Percentiles rank a stretch among this genome's conserved stretches.
phyloP scores from a whole-genome alignment of 2,329 filamentous ascomycete species.

The Aspergillus proliferans region DNA sequence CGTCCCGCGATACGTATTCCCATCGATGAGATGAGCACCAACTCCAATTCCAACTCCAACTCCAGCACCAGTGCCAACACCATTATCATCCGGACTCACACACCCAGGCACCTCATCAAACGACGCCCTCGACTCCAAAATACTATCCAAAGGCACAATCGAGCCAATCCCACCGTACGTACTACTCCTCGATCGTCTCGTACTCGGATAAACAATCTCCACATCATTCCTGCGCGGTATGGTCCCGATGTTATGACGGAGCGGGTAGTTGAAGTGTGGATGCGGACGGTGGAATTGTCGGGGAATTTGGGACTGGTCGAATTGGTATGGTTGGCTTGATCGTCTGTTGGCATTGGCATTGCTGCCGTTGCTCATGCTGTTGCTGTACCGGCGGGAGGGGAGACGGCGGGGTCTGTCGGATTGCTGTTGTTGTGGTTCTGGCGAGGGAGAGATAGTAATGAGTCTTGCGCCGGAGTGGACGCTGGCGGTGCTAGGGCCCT shows the following conservation, averaged over 20 bases:
- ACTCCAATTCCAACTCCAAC: neutral
- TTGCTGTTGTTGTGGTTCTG: neutral
- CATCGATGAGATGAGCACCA: neutral
- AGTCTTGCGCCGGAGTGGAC: neutral
- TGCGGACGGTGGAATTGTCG: slow-evolving; percentile 21
- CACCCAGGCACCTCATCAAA: slow-evolving; percentile 17
- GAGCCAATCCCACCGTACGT: slow-evolving; percentile 21
- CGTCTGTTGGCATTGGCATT: neutral
- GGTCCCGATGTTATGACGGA: slow-evolving; percentile 14
- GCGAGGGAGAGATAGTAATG: neutral
- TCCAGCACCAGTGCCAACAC: slow-evolving; percentile 4
- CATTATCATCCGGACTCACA: slow-evolving; percentile 4
- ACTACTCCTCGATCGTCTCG: slow-evolving; percentile 28
- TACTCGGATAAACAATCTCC: slow-evolving; percentile 29
- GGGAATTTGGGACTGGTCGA: slow-evolving; percentile 18
- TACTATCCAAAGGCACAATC: slow-evolving; percentile 22
- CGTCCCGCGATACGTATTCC: slow-evolving; percentile 4
- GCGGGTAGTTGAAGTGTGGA: slow-evolving; percentile 16
- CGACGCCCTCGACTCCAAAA: slow-evolving; percentile 23
- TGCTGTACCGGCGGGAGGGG: slow-evolving; percentile 5
- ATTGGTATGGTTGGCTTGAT: slow-evolving; percentile 18
- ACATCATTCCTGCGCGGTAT: slow-evolving; percentile 25
- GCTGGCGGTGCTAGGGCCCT: slow-evolving; percentile 6
- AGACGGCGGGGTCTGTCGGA: slow-evolving; percentile 6
- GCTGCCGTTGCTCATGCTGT: neutral